Evolutionary conservation across 768 basidiomycete genomes (phyloP).

Genomic region (Mycena epipterygia): DNA sequence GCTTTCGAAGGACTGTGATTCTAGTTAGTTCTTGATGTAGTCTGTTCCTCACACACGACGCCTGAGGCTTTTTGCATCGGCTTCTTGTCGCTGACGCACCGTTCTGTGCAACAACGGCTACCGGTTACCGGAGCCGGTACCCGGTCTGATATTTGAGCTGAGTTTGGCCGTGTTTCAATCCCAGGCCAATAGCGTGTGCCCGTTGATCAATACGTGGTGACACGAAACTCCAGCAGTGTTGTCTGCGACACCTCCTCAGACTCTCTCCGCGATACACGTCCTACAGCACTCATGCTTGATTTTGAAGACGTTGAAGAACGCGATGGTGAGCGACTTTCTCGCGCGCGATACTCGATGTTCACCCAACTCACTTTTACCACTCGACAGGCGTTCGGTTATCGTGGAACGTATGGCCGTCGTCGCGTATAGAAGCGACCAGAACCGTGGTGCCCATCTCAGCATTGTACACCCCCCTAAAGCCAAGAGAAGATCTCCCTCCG

Average conservation of each 20-base stretch:
- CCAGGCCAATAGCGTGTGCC: not conserved
- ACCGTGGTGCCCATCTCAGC: constrained; percentile 99
- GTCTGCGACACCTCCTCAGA: constrained; percentile 55
- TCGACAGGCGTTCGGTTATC: constrained; percentile 89
- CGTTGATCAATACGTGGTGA: constrained; percentile 30
- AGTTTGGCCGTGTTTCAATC: constrained; percentile 1
- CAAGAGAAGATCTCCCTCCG: constrained; percentile 93
- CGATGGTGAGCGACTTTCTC: constrained; percentile 76
- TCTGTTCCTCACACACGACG: too few relatives aligned
- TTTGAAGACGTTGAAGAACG: constrained; percentile 98
- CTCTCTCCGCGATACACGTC: constrained; percentile 46
- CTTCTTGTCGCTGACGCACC: too few relatives aligned
- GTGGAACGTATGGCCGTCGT: constrained; percentile 99
- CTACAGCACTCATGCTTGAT: constrained; percentile 68
- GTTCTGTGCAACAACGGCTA: too few relatives aligned
- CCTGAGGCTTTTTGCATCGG: too few relatives aligned
- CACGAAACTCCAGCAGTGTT: constrained; percentile 37
- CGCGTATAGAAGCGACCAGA: constrained; percentile 96
- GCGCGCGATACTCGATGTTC: not conserved
- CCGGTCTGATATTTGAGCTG: too few relatives aligned
- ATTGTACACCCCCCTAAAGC: constrained; percentile 95
- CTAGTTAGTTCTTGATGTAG: not conserved
- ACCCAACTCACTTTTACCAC: not conserved
- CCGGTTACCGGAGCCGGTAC: too few relatives aligned
- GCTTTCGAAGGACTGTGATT: constrained; percentile 65